Evolutionary conservation across 345 rosid species (phyloP).

Genomic region (Camelina sativa): DNA sequence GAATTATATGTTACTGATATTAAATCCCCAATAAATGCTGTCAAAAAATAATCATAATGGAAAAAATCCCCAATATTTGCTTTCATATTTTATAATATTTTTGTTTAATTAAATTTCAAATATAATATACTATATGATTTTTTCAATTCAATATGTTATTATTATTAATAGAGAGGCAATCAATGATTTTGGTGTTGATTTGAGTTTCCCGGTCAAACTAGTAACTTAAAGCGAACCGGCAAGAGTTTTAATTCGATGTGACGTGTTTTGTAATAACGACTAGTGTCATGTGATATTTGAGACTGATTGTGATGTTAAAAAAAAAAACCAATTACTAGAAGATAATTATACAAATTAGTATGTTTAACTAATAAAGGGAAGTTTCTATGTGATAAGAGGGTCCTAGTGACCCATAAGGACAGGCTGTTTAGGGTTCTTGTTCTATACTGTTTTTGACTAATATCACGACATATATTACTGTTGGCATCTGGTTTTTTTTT

Average conservation of each 20-base stretch:
- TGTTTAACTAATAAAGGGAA: background rate
- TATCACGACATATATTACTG: background rate
- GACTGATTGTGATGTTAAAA: background rate
- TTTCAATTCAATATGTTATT: background rate
- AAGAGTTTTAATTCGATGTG: slow-evolving; percentile 22
- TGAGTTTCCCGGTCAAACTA: slow-evolving; percentile 5
- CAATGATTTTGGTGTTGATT: background rate
- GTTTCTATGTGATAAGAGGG: background rate
- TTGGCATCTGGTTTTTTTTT: background rate
- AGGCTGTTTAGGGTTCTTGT: background rate
- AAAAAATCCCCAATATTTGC: no score
- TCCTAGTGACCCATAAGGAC: background rate
- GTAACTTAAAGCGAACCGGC: slow-evolving; percentile 27
- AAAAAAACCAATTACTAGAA: background rate
- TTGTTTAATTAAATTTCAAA: background rate
- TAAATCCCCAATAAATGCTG: background rate
- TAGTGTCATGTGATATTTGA: background rate
- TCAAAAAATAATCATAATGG: no score
- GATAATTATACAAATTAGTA: background rate
- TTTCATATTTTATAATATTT: background rate
- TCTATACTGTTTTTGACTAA: background rate
- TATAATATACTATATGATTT: background rate
- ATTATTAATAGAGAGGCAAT: background rate
- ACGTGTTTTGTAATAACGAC: slow-evolving; percentile 9
- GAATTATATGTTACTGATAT: background rate